Base-by-base conservation (phyloP, 331 rosid species). In the Rosa hybrid region DNA sequence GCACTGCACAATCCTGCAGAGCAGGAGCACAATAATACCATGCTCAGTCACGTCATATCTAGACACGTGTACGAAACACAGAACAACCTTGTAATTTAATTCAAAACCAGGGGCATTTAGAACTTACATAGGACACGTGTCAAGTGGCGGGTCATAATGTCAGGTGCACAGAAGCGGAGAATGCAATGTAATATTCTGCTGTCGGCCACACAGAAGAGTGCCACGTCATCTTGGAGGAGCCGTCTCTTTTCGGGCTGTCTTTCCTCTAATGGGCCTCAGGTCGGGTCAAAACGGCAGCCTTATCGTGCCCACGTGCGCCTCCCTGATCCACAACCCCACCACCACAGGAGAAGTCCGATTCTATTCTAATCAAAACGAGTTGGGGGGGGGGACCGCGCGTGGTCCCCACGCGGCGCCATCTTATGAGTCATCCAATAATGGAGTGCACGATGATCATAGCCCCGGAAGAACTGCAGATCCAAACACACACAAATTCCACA, bases 271-370 rank as follows among this genome's bases (percentile, higher is more conserved):
- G 72, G 50, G 72, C 50, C 75, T 74, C 77, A 72, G 75, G 71
- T 57, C 71, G 85, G 90, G 89, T 88, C 83, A 90, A 86, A 79
- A 82, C 70, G 81, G 83, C 85, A 89, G 85, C 78, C 87, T 84
- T 86, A 86, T 84, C 82, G 50, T 11, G 78, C 83, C 97, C 98
- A 94, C 98, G 98, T 91, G 97, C 91, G 84, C 82, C 77, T 63
- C 81, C 84, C 86, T 79, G 72, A 88, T 89, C 91, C 80, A 0
- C 48, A 85, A 82, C 93, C 98, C 96, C 89, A 88, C 94, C 86
- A 57, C 71, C 38, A 62, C 20, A 12, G 18, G 18, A 10, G 62
- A 54, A 65, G 86, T 82, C 76, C 45, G 86, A 87, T 81, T 83
- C 91, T 71, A 48, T 78, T 83, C 50, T 83, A 77, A 51, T 86